These are phyloP conservation scores for Solidago caesia DNA, from an alignment of 129 eudicot species.

Conservation along the genomic window DNA sequence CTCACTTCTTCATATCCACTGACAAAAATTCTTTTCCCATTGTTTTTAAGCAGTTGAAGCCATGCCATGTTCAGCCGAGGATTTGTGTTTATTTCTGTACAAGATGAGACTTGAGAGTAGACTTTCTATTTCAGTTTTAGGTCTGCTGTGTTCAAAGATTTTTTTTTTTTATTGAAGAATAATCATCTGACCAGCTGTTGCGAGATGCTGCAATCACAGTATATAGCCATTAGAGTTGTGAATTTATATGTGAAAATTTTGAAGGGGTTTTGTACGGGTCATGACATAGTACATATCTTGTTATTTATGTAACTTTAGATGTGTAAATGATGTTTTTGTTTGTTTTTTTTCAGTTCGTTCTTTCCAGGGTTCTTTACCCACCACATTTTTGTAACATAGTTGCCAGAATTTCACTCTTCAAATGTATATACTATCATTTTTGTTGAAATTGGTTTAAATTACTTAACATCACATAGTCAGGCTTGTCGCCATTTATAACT, in stretches of 20 bases:
- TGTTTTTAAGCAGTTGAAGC: constrained; percentile 23
- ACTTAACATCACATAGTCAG: too few species aligned
- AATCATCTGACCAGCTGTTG: constrained; percentile 14
- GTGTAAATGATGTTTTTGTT: constrained; percentile 41
- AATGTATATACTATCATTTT: constrained; percentile 34
- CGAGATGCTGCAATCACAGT: constrained; percentile 33
- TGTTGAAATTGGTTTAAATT: background rate
- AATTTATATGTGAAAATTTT: constrained; percentile 16
- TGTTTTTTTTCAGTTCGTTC: constrained; percentile 2
- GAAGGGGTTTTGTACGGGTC: constrained; percentile 16
- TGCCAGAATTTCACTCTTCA: constrained; percentile 29
- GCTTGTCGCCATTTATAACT: background rate
- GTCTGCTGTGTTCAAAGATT: constrained; percentile 17
- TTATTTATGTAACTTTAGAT: constrained; percentile 28
- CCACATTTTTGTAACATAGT: constrained; percentile 43
- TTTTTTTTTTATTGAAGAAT: constrained; percentile 23
- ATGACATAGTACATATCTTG: constrained; percentile 46
- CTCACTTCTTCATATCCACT: background rate
- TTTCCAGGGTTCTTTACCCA: constrained; percentile 23
- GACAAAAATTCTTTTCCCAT: background rate
- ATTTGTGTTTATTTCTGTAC: constrained; percentile 28
- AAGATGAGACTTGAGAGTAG: constrained; percentile 28
- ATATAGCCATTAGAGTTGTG: constrained; percentile 27
- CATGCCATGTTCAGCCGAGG: constrained; percentile 21
- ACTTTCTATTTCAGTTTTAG: constrained; percentile 8